Percentiles rank a stretch among this genome's conserved stretches.
These are phyloP conservation scores for Glycine soja DNA, from an alignment of 306 rosid species.

Conservation along the genomic window DNA sequence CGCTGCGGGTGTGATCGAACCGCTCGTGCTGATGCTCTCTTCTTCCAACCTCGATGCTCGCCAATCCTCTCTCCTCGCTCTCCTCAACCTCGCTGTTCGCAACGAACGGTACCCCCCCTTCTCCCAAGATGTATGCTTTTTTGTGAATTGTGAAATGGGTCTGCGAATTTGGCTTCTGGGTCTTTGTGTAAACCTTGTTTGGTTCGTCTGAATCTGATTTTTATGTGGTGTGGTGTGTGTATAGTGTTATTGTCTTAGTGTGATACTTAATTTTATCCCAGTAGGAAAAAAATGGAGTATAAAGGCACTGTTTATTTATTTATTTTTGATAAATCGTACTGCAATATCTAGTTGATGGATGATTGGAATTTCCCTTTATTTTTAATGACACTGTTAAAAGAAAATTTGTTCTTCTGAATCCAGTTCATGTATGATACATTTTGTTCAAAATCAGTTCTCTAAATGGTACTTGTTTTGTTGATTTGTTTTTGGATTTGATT, in stretches of 20 bases:
- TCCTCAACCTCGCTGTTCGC: slow-evolving; percentile 90
- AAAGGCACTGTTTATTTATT: no score
- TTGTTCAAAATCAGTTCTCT: background rate
- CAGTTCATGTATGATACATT: background rate
- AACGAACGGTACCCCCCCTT: slow-evolving; percentile 63
- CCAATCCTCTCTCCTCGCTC: slow-evolving; percentile 86
- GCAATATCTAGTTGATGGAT: background rate
- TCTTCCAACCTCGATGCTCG: slow-evolving; percentile 77
- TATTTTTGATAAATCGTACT: background rate
- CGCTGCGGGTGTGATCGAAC: slow-evolving; percentile 80
- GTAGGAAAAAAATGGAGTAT: no score
- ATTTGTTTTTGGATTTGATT: slow-evolving; percentile 16
- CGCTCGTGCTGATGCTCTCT: slow-evolving; percentile 80
- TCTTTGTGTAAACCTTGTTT: background rate
- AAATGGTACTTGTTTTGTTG: background rate
- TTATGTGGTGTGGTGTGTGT: background rate
- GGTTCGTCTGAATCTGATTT: background rate
- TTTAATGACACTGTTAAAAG: background rate
- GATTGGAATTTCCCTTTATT: background rate
- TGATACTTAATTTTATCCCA: background rate
- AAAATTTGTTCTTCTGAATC: background rate
- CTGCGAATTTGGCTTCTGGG: background rate
- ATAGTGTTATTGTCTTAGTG: background rate
- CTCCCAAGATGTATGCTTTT: slow-evolving; percentile 24
- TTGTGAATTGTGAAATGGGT: background rate